phyloP scores from a whole-genome alignment of 2,329 filamentous ascomycete genomes.

The Aspergillus quadrilineatus region DNA sequence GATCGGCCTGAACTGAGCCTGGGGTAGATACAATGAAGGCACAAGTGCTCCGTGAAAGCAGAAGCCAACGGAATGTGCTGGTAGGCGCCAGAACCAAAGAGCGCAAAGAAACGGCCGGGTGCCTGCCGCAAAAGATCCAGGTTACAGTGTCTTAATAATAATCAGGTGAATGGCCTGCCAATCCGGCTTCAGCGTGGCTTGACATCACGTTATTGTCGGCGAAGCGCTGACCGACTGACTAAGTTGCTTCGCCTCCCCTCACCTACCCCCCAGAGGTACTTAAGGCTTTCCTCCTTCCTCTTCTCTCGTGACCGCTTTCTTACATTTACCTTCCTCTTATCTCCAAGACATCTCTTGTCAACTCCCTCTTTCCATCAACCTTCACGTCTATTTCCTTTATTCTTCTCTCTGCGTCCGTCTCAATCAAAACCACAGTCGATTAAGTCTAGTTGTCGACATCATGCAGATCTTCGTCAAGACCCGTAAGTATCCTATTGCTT shows the following conservation, averaged over 20 bases:
- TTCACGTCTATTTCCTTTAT: conserved; percentile 20
- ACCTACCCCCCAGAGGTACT: conserved; percentile 28
- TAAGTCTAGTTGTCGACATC: conserved; percentile 40
- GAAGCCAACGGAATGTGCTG: conserved; percentile 19
- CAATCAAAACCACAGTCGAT: conserved; percentile 2
- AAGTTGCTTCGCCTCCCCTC: conserved; percentile 31
- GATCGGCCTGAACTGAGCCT: background rate
- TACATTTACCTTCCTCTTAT: conserved; percentile 17
- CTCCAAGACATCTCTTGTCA: conserved; percentile 18
- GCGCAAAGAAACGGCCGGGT: conserved; percentile 6
- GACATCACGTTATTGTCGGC: conserved; percentile 30
- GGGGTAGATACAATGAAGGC: background rate
- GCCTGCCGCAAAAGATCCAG: background rate
- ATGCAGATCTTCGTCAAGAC: conserved; percentile 99
- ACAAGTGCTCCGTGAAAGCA: background rate
- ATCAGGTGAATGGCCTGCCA: conserved; percentile 2
- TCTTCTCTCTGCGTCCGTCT: conserved; percentile 11
- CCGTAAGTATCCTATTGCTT: conserved; percentile 58
- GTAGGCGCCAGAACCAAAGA: conserved; percentile 19
- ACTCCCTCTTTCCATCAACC: conserved; percentile 14
- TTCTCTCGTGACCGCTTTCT: conserved; percentile 17
- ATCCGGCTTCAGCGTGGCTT: conserved; percentile 13
- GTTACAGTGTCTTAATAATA: conserved; percentile 4
- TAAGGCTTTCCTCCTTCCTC: conserved; percentile 30
- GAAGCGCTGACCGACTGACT: conserved; percentile 29